Evolutionary conservation across 768 basidiomycete species (phyloP), one percentile per base, ranked within the genome.

Genomic region (Collybia nuda): DNA sequence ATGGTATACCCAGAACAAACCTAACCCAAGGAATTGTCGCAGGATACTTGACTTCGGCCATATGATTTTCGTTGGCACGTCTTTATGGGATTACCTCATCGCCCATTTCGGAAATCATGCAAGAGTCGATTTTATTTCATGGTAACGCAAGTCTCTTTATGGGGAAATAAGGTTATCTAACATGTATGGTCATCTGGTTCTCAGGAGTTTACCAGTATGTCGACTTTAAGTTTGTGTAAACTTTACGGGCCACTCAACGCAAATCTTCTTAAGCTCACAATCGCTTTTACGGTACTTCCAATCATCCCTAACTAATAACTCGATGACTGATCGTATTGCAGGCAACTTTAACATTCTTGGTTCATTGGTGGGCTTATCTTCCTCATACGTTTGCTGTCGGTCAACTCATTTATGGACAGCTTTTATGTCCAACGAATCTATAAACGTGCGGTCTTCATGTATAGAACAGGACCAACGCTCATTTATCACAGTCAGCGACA

Each of bases 301-400:
- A 5, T 43, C 11, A 17, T 24, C 17, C 42, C 18, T 47, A n/a
- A 19, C 28, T 8, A 17, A 14, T 21, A n/a, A 15, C 35, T 5
- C 6, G 12, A 23, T 18, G 7, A 42, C 18, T 7, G 21, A 29
- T 23, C 21, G 21, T 22, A 8, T 4, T 41, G 6, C 1, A 74
- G 77, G 78, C 77, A 0, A 56, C 75, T 22, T 62, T 78, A 24
- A 80, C 78, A 0, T 72, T 79, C 44, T 65, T 79, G 21, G 78
- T 81, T 4, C 79, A 81, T 51, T 75, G 78, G 77, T 79, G 51
- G 24, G 69, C 46, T n/a, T 12, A 40, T 37, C 8, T 3, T 29
- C 7, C 17, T 12, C 24, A 35, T 19, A 6, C 18, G 1, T 11
- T 5, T 11, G 11, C n/a, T 39, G 8, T 21, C 4, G 5, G 12